Evolutionary conservation across 768 basidiomycete genomes (phyloP).

Genomic region (Pisolithus marmoratus): DNA sequence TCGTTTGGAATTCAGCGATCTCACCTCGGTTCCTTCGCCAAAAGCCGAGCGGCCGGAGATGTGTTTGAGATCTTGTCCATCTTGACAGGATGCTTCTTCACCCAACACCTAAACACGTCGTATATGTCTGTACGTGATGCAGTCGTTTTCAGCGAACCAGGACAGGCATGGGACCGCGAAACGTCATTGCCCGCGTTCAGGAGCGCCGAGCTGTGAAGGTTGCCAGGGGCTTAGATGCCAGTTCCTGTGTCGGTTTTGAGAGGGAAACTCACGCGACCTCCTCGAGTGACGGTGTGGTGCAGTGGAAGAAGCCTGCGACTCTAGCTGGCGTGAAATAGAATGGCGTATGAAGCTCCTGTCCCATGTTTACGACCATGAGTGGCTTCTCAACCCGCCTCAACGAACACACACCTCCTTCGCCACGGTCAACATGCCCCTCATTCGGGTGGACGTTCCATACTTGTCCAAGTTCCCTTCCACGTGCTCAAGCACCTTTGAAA

Average conservation of each 20-base stretch:
- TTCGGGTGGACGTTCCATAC: conserved; percentile 77
- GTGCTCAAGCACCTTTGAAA: conserved; percentile 68
- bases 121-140: conserved; percentile 67
- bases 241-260: neutral
- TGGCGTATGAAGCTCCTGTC: conserved; percentile 65
- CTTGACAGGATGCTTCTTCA: conserved; percentile 76
- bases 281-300: conserved; percentile 66
- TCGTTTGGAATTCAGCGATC: conserved; percentile 14
- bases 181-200: conserved; percentile 79
- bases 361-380: neutral
- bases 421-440: conserved; percentile 93
- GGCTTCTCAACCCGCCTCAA: neutral
- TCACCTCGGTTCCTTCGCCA: conserved; percentile 67
- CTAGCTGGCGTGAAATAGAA: conserved; percentile 88
- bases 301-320: conserved; percentile 79
- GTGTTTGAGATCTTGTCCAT: conserved; percentile 73
- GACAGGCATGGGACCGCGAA: conserved; percentile 84
- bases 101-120: conserved; percentile 83
- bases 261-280: conserved; percentile 60
- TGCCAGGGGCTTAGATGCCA: neutral
- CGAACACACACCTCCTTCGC: conserved; percentile 69
- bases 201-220: conserved; percentile 66
- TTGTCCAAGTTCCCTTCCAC: conserved; percentile 53
- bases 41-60: conserved; percentile 63
- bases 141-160: conserved; percentile 89